phyloP scores from a whole-genome alignment of 1,284 basidiomycete species.

The Lignosus rhinocerotis region DNA sequence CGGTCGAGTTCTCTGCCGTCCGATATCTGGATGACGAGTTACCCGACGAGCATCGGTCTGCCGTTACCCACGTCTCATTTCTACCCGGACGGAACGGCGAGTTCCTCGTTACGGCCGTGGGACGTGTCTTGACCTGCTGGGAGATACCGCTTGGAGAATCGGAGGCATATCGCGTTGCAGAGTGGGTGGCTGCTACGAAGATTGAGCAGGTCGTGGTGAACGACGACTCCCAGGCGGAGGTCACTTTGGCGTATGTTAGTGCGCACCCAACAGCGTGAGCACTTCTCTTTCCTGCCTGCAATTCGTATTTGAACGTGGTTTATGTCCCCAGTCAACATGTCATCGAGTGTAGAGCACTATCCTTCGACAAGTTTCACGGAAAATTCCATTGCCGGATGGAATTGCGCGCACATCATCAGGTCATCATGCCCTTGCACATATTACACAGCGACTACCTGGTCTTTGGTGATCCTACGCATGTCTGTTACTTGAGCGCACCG shows the following conservation, averaged over 20 bases:
- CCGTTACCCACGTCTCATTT: conserved; percentile 35
- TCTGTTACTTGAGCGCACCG: conserved; percentile 24
- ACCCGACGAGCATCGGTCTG: conserved; percentile 15
- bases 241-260: conserved; percentile 29
- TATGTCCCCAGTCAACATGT: conserved; percentile 5
- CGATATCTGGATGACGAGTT: conserved; percentile 17
- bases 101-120: conserved; percentile 33
- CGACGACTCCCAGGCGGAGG: conserved; percentile 33
- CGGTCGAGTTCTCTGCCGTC: conserved; percentile 31
- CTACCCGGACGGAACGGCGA: conserved; percentile 36
- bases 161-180: conserved; percentile 35
- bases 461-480: conserved; percentile 28
- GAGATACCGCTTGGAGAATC: conserved; percentile 38
- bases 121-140: conserved; percentile 35
- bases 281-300: not conserved
- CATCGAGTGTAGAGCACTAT: conserved; percentile 23
- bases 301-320: not conserved
- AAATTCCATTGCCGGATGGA: conserved; percentile 22
- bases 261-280: conserved; percentile 24
- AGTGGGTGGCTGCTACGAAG: conserved; percentile 22
- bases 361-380: conserved; percentile 34
- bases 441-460: conserved; percentile 29
- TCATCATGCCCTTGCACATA: conserved; percentile 26
- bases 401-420: conserved; percentile 20
- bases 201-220: conserved; percentile 35